phyloP scores from a whole-genome alignment of 805 yeast genomes.

The Brettanomyces nanus region DNA sequence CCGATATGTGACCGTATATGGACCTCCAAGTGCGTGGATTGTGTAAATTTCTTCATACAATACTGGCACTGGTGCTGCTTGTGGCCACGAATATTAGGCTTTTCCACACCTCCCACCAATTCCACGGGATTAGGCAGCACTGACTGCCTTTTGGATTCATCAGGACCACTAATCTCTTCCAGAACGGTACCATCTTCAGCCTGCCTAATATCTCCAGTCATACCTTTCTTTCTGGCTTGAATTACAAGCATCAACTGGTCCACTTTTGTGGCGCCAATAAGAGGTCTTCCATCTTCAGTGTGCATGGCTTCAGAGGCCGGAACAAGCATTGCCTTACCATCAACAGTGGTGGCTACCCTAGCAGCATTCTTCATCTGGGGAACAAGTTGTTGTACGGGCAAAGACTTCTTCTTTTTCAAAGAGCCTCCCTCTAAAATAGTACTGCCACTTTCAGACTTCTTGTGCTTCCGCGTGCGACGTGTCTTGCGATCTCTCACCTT shows the following conservation, averaged over 20 bases:
- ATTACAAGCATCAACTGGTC: conserved; percentile 88
- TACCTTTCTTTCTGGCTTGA: conserved; percentile 77
- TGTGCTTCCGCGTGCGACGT: background rate
- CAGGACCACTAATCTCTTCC: conserved; percentile 28
- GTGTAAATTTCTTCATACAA: conserved; percentile 76
- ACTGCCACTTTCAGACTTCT: background rate
- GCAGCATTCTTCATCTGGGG: background rate
- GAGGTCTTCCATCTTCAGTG: conserved; percentile 58
- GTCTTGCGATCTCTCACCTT: background rate
- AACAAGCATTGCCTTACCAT: conserved; percentile 22
- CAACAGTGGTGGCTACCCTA: background rate
- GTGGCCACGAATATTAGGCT: conserved; percentile 36
- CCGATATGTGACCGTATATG: conserved; percentile 87
- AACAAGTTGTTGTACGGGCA: background rate
- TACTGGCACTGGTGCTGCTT: conserved; percentile 66
- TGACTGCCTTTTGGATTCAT: conserved; percentile 13
- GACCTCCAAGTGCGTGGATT: conserved; percentile 86
- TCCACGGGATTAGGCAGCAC: conserved; percentile 53
- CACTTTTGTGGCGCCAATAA: conserved; percentile 79
- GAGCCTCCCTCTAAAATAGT: background rate
- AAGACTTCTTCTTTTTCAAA: background rate
- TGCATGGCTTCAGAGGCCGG: conserved; percentile 39
- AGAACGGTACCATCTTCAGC: conserved; percentile 64
- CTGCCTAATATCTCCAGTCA: conserved; percentile 54
- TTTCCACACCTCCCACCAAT: conserved; percentile 74